Conservation (phyloP, 192 early-diverging fungal species). For the Lobulomyces angularis region DNA sequence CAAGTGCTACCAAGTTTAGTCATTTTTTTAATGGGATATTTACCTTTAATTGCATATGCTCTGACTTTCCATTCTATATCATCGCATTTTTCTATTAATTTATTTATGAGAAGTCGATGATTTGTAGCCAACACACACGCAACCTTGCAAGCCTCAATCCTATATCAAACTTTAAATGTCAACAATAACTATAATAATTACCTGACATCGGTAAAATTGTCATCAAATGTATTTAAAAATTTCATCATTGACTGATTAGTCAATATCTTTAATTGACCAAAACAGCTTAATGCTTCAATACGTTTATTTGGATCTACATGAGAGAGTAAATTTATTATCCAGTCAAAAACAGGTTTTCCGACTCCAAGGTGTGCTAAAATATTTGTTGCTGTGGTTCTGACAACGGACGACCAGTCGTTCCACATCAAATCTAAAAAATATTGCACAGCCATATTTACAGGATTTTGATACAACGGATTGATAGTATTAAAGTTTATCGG, state of each 20-base stretch:
- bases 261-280: slow-evolving; percentile 20
- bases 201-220: slow-evolving; percentile 27
- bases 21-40: slow-evolving; percentile 1
- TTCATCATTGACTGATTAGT: slow-evolving; percentile 8
- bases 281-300: slow-evolving; percentile 27
- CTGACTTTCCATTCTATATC: slow-evolving; percentile 29
- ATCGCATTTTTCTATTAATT: slow-evolving; percentile 20
- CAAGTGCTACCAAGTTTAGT: slow-evolving; percentile 18
- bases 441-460: slow-evolving; percentile 14
- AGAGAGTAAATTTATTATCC: slow-evolving; percentile 21
- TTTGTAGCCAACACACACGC: slow-evolving; percentile 21
- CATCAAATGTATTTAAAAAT: slow-evolving; percentile 23
- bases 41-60: slow-evolving; percentile 36
- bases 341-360: slow-evolving; percentile 25
- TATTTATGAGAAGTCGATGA: slow-evolving; percentile 18
- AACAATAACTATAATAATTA: too few species aligned
- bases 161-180: too few species aligned
- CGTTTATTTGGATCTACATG: slow-evolving; percentile 22
- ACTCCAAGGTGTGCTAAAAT: slow-evolving; percentile 17
- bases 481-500: slow-evolving; percentile 5
- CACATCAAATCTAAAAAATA: slow-evolving; percentile 33
- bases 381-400: slow-evolving; percentile 20
- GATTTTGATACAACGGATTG: not conserved
- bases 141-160: slow-evolving; percentile 39
- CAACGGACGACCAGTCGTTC: slow-evolving; percentile 32